Base-by-base conservation (phyloP, 2,329 filamentous ascomycete genomes). In the Neurospora crassa region DNA sequence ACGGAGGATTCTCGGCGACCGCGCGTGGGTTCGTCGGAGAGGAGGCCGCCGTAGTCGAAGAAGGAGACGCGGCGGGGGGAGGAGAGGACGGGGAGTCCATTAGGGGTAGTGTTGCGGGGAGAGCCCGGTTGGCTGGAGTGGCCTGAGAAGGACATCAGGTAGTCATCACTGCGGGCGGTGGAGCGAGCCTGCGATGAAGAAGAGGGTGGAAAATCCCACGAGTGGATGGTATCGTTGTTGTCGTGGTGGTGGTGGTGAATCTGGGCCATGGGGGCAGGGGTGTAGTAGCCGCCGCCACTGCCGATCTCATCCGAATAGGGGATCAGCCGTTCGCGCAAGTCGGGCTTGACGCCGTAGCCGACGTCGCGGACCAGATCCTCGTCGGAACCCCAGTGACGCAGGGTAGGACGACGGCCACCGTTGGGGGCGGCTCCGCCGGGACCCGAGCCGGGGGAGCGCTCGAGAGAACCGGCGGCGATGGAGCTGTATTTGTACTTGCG, bases 341-440 rank as follows among this genome's bases (percentile, higher is more conserved):
- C 83, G 0, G 84, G 84, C 47, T 86, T 83, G 3, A 89, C 85
- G 14, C 91, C 88, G 47, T 95, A 88, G 8, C 95, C 94, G 3
- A 97, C 77, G 72, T 90, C 92, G 69, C 91, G 86, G 5, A 96
- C 93, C 1, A 98, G 87, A 78, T 98, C 93, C 78, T 96, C 94
- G 76, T 98, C 95, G 76, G 93, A 97, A 63, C 93, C 94, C 90
- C 92, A 95, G 71, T 92, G 88, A 68, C 88, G 87, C 72, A 90
- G 82, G 12, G 85, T 84, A 74, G 83, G 86, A 73, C 85, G 83
- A 73, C 80, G 82, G 53, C 12, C 43, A 20, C 43, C 53, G 24
- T 59, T 59, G 24, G 53, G 53, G 16, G 53, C 53, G 14, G 3
- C 53, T 4, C 53, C 53, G 53, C 53, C 53, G 20, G 81, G 76